Evolutionary conservation across 108 stramenopile genomes (phyloP).

Genomic region (Cyclotella baltica): DNA sequence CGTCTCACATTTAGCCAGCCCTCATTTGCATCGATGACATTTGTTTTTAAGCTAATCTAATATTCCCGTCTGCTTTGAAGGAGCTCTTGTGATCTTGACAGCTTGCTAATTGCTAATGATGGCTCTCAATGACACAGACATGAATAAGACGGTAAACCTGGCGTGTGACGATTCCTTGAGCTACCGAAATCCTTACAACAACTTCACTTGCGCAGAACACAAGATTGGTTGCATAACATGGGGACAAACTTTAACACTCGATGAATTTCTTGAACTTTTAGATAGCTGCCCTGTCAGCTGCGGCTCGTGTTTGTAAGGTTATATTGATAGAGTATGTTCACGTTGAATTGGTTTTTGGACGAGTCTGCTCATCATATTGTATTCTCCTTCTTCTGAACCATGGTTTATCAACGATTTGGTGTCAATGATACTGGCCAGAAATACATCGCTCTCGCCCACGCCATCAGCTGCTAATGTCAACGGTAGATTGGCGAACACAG

Average conservation of each 20-base stretch:
- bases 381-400: background rate
- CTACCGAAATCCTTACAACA: slow-evolving; percentile 31
- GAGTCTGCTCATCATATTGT: background rate
- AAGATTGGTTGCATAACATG: slow-evolving; percentile 6
- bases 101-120: background rate
- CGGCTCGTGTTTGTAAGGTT: background rate
- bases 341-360: background rate
- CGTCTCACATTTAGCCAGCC: too few relatives aligned
- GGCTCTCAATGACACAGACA: background rate
- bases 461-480: background rate
- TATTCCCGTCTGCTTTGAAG: too few relatives aligned
- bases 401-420: too few relatives aligned
- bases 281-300: slow-evolving; percentile 19
- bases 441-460: background rate
- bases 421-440: slow-evolving; percentile 2
- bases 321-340: background rate
- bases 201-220: slow-evolving; percentile 24
- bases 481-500: background rate
- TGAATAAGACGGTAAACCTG: background rate
- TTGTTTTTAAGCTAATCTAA: too few relatives aligned
- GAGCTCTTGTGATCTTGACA: too few relatives aligned
- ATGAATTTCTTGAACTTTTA: slow-evolving; percentile 24
- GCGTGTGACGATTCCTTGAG: slow-evolving; percentile 11
- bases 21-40: too few relatives aligned
- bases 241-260: background rate